Conservation (phyloP, 805 yeast species). For the Teunomyces stri region DNA sequence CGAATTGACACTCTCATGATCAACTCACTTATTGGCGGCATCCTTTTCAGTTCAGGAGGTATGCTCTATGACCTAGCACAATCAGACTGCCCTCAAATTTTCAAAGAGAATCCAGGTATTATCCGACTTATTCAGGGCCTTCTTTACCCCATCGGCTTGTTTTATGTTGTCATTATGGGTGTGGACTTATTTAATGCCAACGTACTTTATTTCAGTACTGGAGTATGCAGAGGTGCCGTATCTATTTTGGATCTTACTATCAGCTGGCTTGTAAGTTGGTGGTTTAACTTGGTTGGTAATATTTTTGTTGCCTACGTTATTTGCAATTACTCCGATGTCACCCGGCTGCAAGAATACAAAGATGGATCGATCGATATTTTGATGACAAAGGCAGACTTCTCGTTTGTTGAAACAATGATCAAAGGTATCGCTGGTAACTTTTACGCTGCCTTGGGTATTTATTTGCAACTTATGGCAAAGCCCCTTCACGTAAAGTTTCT, state of each 20-base stretch:
- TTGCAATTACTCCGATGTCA: conserved; percentile 54
- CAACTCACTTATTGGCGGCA: conserved; percentile 68
- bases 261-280: conserved; percentile 66
- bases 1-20: conserved; percentile 56
- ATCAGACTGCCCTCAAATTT: conserved; percentile 46
- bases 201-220: conserved; percentile 68
- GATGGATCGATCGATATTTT: conserved; percentile 50
- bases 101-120: conserved; percentile 48
- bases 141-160: conserved; percentile 68
- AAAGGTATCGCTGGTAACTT: conserved; percentile 77
- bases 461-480: conserved; percentile 72
- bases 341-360: conserved; percentile 39
- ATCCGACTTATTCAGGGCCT: conserved; percentile 57
- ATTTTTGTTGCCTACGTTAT: conserved; percentile 66
- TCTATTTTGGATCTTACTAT: conserved; percentile 58
- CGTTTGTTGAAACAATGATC: conserved; percentile 64
- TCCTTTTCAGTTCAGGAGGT: conserved; percentile 69
- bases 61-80: conserved; percentile 61
- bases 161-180: conserved; percentile 73
- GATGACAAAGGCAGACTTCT: conserved; percentile 37
- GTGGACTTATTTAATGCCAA: conserved; percentile 76
- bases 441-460: conserved; percentile 71
- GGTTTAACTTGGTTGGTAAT: conserved; percentile 62
- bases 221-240: conserved; percentile 67
- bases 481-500: conserved; percentile 74